Percentiles rank a stretch among this genome's conserved stretches.
phyloP scores from a whole-genome alignment of 1,284 basidiomycete species.

The Cryptococcus sp. region DNA sequence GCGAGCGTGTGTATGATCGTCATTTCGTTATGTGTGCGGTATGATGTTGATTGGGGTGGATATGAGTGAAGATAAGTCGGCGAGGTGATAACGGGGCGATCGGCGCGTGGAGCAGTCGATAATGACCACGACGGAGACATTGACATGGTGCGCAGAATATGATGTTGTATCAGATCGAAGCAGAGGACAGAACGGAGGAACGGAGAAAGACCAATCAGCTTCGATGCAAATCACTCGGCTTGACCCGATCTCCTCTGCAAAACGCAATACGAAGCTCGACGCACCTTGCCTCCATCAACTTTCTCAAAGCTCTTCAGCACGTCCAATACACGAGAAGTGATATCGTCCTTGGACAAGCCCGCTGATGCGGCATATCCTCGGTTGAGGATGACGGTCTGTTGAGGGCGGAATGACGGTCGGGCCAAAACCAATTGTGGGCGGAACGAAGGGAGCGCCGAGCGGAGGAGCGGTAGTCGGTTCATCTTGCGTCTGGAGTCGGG shows the following conservation, averaged over 20 bases:
- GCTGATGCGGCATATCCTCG: constrained; percentile 72
- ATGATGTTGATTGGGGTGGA: neutral
- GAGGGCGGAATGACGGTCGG: neutral
- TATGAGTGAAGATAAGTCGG: neutral
- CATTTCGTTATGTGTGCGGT: neutral
- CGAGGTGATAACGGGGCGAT: neutral
- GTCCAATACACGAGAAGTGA: constrained; percentile 79
- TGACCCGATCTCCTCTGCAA: neutral
- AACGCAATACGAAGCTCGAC: constrained; percentile 17
- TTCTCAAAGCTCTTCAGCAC: constrained; percentile 96
- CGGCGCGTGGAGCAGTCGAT: too few species aligned
- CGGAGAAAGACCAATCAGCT: too few species aligned
- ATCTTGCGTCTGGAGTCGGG: constrained; percentile 23
- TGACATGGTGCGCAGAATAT: too few species aligned
- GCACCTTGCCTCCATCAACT: constrained; percentile 80
- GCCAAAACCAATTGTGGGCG: constrained; percentile 11
- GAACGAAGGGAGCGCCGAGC: constrained; percentile 28
- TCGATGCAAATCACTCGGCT: neutral
- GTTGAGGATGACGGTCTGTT: constrained; percentile 10
- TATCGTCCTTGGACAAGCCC: constrained; percentile 71
- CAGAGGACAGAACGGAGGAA: too few species aligned
- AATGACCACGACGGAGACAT: too few species aligned
- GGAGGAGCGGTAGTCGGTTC: constrained; percentile 35
- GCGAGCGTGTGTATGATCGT: too few species aligned
- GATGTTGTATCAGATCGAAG: too few species aligned